These are phyloP conservation scores for Jasminum sambac DNA, from an alignment of 257 asterid species.

Conservation along the genomic window DNA sequence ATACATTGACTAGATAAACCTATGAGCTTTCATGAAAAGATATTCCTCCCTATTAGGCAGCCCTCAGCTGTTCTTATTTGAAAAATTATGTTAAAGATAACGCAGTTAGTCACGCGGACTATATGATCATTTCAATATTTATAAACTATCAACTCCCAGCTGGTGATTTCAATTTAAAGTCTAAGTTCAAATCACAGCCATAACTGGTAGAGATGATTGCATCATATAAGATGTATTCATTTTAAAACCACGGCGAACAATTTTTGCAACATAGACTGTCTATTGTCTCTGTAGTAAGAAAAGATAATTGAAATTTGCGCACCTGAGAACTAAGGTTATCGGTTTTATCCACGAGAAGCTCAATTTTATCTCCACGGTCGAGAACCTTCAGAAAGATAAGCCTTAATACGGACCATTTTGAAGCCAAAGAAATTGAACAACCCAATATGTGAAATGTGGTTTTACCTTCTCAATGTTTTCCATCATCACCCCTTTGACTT, in stretches of 20 bases:
- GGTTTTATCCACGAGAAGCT: constrained; percentile 31
- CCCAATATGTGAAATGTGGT: background rate
- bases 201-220: background rate
- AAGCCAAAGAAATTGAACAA: background rate
- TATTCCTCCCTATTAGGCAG: too few species aligned
- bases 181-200: background rate
- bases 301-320: background rate
- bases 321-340: constrained; percentile 33
- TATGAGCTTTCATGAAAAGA: background rate
- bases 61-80: background rate
- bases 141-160: background rate
- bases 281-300: background rate
- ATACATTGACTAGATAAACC: background rate
- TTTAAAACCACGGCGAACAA: background rate
- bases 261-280: background rate
- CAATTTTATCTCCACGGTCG: constrained; percentile 34
- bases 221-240: background rate
- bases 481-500: background rate
- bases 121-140: too few species aligned
- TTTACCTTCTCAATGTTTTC: constrained; percentile 6
- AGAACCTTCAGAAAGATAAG: constrained; percentile 23
- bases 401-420: background rate
- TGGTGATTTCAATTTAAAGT: background rate
- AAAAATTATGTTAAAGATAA: too few species aligned
- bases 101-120: background rate